Evolutionary conservation across 352 stramenopile genomes (phyloP), one percentile per base, ranked within the genome.

Genomic region (Pythium utonaiense): DNA sequence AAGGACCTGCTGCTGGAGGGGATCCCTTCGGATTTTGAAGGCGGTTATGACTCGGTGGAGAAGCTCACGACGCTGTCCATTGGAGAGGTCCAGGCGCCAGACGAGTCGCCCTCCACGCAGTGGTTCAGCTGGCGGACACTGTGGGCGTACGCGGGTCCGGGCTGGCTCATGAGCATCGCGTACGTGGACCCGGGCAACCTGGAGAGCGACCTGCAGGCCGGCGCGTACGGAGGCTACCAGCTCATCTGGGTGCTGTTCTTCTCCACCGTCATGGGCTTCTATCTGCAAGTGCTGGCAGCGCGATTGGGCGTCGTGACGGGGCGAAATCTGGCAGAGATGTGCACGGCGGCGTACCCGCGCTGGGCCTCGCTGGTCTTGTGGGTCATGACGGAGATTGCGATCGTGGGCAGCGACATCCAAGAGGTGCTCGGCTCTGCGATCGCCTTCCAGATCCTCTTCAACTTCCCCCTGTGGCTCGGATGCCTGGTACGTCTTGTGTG

Each of bases 151-250:
- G 78, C 86, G 3, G 86, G 86, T 10, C 85, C 85, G 0, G 88
- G 87, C 0, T 96, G 83, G 82, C 83, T 96, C 72, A 96, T 98
- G 85, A 96, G 85, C 67, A 97, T 98, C 47, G 95, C 95, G 40
- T 98, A 98, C 70, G 78, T 98, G 36, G 95, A 98, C 60, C 96
- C 95, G 0, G 96, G 95, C 10, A 98, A 98, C 72, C 88, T 98
- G 38, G 93, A 98, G 66, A 95, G 89, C 42, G 95, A 98, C 66
- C 81, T 99, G 27, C 95, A 98, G 62, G 88, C 91, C 6, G 95
- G 94, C 31, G 86, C 85, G 3, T 98, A 96, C 28, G 77, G 71
- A 12, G 78, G 87, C 6, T 98, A 97, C 62, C 80, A 93, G 57
- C 86, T 97, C 41, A 86, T 97, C 14, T 98, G 92, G 82, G 86